Base-by-base conservation (phyloP, 2,329 filamentous ascomycete genomes). In the Fusarium sp. region DNA sequence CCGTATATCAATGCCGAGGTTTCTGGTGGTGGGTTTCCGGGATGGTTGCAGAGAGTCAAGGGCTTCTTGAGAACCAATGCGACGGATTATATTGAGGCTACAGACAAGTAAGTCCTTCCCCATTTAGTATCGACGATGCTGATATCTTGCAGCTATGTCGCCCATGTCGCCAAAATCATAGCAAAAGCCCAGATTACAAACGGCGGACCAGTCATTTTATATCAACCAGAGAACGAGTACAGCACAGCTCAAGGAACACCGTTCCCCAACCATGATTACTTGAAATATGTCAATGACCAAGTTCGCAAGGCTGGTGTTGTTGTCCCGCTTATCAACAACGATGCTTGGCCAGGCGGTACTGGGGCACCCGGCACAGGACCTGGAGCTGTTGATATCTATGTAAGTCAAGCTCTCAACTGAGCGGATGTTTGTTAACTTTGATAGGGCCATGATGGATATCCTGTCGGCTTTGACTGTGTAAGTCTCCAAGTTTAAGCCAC, bases 201-300 rank as follows among this genome's bases (percentile, higher is more conserved):
- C 56, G 93, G 92, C 1, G 93, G 93, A 0, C 93, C 93, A 0
- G 86, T 97, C 11, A 93, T 97, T 65, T 82, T 95, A 3, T 86
- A 92, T 44, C 93, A 97, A 78, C 91, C 92, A 0, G 93, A 97
- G 78, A 97, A 96, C 69, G 93, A 96, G 78, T 95, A 95, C 76
- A 90, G 87, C 2, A 80, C 83, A 20, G 84, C 84, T 3, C 80
- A 82, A 7, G 82, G 82, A 4, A 81, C 86, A 6, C 79, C 81
- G 1, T 93, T 91, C 70, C 91, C 91, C 0, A 89, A 93, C 73
- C 84, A 86, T 0, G 83, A 86, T 0, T 96, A 95, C 77, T 89
- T 95, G 80, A 85, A 89, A 60, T 90, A 91, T 69, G 89, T 95
- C 9, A 87, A 91, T 48, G 85, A 93, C 35, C 91, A 93, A 76